Evolutionary conservation across 495 filamentous ascomycete genomes (phyloP), one percentile per base, ranked within the genome.

Genomic region (Penicillium soppii): DNA sequence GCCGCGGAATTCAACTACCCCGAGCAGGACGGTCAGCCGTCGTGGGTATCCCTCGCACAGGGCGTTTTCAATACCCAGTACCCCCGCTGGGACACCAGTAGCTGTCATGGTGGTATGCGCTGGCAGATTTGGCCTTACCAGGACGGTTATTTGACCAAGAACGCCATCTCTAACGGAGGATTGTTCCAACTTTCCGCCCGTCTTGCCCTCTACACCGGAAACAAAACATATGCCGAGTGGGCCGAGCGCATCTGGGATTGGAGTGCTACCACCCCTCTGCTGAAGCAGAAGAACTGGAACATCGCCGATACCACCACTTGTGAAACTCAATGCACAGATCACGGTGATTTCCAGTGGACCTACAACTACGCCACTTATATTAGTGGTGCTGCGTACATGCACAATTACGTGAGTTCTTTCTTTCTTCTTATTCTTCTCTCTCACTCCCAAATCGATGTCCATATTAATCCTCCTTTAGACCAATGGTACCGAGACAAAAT

Each of bases 61-160:
- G 75, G 71, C 30, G 76, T 78, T 4, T 90, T 88, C 70, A 88
- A 90, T 64, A 76, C 80, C 46, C 85, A 84, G 52, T 78, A 73
- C 3, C 63, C 67, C 0, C 79, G 88, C n/a, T 95, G 89, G 89
- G 73, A 92, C 51, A 69, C 71, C 13, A 54, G 57, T 1, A 80
- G 74, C 2, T 96, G 91, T 65, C 76, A 77, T 36, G 91, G 91
- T 36, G 91, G 91, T 2, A 69, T 95, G 43, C 77, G 85, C 48
- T 95, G 91, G 91, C 90, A 95, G 70, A 87, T 95, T 51, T 90
- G 82, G 68, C 75, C 80, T 7, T 91, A 88, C 68, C 89, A 92
- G 71, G 82, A 73, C 20, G 91, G 91, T 8, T 95, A 87, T 66
- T 79, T 82, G 54, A 91, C 87, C 69, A 91, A 91, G 65, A 92